Evolutionary conservation across 495 filamentous ascomycete genomes (phyloP).

Genomic region (Filosporella fistucella): DNA sequence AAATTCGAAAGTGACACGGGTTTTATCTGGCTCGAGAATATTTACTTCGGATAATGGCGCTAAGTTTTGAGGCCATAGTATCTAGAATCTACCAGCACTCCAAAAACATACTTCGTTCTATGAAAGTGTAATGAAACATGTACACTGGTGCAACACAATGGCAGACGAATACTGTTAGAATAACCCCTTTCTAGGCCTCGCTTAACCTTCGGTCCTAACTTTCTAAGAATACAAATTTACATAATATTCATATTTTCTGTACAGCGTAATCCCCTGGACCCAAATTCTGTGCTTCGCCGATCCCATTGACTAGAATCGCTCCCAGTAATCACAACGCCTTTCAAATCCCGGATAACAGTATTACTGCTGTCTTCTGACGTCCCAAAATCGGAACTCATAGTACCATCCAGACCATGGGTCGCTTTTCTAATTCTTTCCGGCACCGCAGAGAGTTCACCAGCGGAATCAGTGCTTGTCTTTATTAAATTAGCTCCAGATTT

Average conservation of each 20-base stretch:
- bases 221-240: neutral
- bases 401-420: constrained; percentile 16
- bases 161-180: neutral
- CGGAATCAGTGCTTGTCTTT: constrained; percentile 4
- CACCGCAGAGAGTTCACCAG: neutral
- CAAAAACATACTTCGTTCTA: no score
- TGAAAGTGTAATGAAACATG: neutral
- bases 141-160: neutral
- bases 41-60: no score
- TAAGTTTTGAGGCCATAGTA: no score
- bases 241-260: neutral
- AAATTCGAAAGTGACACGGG: no score
- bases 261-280: neutral
- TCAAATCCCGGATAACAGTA: constrained; percentile 13
- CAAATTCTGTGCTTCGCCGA: no score
- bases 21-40: no score
- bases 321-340: neutral
- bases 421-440: neutral
- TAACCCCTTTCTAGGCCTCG: neutral
- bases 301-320: constrained; percentile 11
- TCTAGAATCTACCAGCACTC: no score
- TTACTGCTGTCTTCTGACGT: constrained; percentile 15
- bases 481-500: no score
- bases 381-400: neutral
- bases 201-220: neutral